Percentiles rank a stretch among this genome's conserved stretches.
These are phyloP conservation scores for Eimeria falciformis DNA, from an alignment of 169 alveolate genomes.

Conservation along the genomic window DNA sequence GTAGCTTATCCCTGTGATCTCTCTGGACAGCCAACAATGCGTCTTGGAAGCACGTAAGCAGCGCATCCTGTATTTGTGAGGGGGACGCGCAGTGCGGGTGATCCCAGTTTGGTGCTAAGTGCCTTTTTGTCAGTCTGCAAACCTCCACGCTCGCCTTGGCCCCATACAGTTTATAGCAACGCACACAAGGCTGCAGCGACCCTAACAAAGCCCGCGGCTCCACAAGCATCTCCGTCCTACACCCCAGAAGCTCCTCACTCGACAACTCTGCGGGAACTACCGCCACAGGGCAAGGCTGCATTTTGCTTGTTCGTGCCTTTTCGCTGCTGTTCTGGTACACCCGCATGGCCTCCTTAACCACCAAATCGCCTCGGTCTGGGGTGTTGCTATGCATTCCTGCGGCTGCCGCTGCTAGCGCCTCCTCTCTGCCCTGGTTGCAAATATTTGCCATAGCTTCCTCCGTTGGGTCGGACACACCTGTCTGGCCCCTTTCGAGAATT, in stretches of 20 bases:
- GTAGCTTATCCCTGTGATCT: slow-evolving; percentile 58
- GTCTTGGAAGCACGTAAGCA: slow-evolving; percentile 84
- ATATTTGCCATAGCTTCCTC: background rate
- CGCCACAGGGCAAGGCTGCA: slow-evolving; percentile 70
- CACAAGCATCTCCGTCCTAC: slow-evolving; percentile 72
- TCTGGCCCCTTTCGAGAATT: too few species aligned
- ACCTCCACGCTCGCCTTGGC: slow-evolving; percentile 86
- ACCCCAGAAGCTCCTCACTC: slow-evolving; percentile 72
- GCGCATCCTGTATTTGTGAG: slow-evolving; percentile 81
- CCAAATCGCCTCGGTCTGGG: background rate
- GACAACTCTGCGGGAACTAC: slow-evolving; percentile 25
- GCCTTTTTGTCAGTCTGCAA: slow-evolving; percentile 84
- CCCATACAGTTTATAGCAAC: slow-evolving; percentile 78
- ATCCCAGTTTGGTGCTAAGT: slow-evolving; percentile 84
- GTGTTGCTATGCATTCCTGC: background rate
- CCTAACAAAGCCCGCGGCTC: slow-evolving; percentile 76
- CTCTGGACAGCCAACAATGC: slow-evolving; percentile 78
- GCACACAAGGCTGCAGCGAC: slow-evolving; percentile 75
- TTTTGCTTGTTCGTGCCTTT: slow-evolving; percentile 18
- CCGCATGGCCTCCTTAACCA: slow-evolving; percentile 56
- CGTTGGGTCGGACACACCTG: too few species aligned
- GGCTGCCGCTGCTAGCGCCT: background rate
- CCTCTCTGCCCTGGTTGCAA: background rate
- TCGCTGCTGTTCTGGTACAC: slow-evolving; percentile 60
- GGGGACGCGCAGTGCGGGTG: slow-evolving; percentile 85